phyloP scores from a whole-genome alignment of 768 basidiomycete species.

The Tricholoma hemisulphureum region DNA sequence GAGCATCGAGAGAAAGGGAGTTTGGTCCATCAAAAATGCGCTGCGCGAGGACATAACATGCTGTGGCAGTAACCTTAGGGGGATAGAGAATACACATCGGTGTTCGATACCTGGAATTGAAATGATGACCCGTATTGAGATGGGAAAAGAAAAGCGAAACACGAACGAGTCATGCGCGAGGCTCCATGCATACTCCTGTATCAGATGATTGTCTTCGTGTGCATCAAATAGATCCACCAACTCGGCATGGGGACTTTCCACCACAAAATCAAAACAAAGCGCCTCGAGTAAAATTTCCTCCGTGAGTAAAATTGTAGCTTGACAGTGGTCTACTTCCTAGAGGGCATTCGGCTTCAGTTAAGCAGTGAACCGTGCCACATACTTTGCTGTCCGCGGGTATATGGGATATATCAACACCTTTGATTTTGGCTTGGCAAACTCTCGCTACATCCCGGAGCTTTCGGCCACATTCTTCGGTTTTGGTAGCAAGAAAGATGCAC shows the following conservation, averaged over 20 bases:
- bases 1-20: slow-evolving; percentile 69
- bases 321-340: slow-evolving; percentile 76
- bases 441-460: slow-evolving; percentile 84
- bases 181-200: slow-evolving; percentile 83
- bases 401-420: slow-evolving; percentile 50
- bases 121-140: slow-evolving; percentile 7
- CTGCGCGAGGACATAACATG: slow-evolving; percentile 78
- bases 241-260: slow-evolving; percentile 73
- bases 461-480: slow-evolving; percentile 85
- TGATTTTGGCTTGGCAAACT: slow-evolving; percentile 69
- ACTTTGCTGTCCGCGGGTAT: slow-evolving; percentile 69
- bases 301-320: slow-evolving; percentile 63
- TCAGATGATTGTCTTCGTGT: slow-evolving; percentile 41
- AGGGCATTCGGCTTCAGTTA: slow-evolving; percentile 8
- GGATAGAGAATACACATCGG: slow-evolving; percentile 73
- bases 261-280: slow-evolving; percentile 82
- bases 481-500: slow-evolving; percentile 87
- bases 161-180: slow-evolving; percentile 82
- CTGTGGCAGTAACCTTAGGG: slow-evolving; percentile 69
- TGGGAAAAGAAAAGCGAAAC: slow-evolving; percentile 22
- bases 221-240: slow-evolving; percentile 71
- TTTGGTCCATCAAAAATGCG: slow-evolving; percentile 70
- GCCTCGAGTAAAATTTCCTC: slow-evolving; percentile 82
- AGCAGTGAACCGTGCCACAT: slow-evolving; percentile 17
- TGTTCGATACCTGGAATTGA: slow-evolving; percentile 62